Percentiles rank a stretch among this genome's conserved stretches.
Conservation (phyloP, 192 early-diverging fungal genomes). For the Linnemannia exigua region DNA sequence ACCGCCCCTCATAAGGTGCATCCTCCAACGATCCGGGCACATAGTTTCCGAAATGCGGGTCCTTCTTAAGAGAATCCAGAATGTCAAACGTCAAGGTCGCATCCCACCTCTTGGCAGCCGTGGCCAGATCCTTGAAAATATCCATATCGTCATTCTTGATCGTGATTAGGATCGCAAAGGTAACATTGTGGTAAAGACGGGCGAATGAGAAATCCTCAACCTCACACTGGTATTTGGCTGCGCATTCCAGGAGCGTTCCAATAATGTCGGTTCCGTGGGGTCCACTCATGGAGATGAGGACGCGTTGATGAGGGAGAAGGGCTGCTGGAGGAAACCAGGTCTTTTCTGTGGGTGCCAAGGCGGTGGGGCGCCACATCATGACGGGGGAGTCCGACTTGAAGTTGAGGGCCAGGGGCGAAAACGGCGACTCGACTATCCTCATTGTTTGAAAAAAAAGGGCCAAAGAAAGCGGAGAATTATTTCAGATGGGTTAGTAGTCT, state of each 20-base stretch:
- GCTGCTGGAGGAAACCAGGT: constrained; percentile 65
- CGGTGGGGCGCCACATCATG: constrained; percentile 43
- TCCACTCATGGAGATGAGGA: constrained; percentile 86
- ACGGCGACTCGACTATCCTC: constrained; percentile 24
- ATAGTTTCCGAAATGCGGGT: constrained; percentile 53
- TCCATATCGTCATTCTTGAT: constrained; percentile 81
- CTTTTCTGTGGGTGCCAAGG: constrained; percentile 39
- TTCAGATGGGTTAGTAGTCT: neutral
- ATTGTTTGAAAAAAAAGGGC: neutral
- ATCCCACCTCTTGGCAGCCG: constrained; percentile 87
- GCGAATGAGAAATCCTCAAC: constrained; percentile 91
- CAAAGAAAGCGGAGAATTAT: neutral
- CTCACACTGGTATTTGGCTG: constrained; percentile 80
- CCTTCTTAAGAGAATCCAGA: constrained; percentile 65
- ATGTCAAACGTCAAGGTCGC: constrained; percentile 88
- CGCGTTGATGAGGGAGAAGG: constrained; percentile 77
- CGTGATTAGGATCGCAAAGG: constrained; percentile 89
- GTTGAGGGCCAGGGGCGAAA: constrained; percentile 41
- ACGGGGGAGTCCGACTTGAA: constrained; percentile 44
- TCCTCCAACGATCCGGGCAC: constrained; percentile 76
- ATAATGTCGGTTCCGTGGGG: constrained; percentile 95
- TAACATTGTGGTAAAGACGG: constrained; percentile 93
- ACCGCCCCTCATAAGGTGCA: constrained; percentile 87
- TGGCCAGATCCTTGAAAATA: constrained; percentile 82
- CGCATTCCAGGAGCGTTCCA: constrained; percentile 81